Base-by-base conservation (phyloP, 768 basidiomycete genomes). In the Mycena capillaripes region DNA sequence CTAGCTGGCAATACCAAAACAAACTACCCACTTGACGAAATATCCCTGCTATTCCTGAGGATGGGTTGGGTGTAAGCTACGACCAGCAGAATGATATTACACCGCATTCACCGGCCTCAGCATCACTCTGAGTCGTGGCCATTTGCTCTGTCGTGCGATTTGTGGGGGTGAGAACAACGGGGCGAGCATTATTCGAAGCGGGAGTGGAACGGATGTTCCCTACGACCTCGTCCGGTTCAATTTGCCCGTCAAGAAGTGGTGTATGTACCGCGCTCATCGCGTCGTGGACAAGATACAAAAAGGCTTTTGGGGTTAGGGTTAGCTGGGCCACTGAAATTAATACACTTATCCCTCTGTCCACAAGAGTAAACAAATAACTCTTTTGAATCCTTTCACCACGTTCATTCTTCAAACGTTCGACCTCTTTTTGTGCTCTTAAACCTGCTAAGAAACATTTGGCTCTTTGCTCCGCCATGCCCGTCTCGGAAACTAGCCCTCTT, bases 191-290 rank as follows among this genome's bases (percentile, higher is more conserved):
- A 79, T 53, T 70, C 65, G 62, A 83, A 84, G n/a, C 83, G 82
- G 44, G 82, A 76, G 42, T 3, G 14, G 65, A 58, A 40, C 2
- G 21, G n/a, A 72, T 72, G 55, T 32, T 52, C 52, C 66, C 82
- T 44, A 71, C 76, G 19, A 78, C 84, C 50, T 96, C 95, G 81
- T 97, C 96, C 34, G 96, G 91, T 80, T 97, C 96, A 66, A 97
- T 97, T 38, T 93, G 94, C n/a, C 86, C 84, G 69, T 92, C 87
- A 55, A 95, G 85, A 59, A 95, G 84, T 25, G 94, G 93, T 34
- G 90, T 87, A 23, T 56, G 32, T 87, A 83, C 62, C 84, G 69
- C 85, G 82, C 87, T 90, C 92, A 92, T 93, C 53, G 64, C 75
- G 76, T 52, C 34, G 27, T 21, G 19, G 30, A 58, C 36, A 17